Base-by-base conservation (phyloP, 2,329 filamentous ascomycete genomes). In the Exophiala viscosa region DNA sequence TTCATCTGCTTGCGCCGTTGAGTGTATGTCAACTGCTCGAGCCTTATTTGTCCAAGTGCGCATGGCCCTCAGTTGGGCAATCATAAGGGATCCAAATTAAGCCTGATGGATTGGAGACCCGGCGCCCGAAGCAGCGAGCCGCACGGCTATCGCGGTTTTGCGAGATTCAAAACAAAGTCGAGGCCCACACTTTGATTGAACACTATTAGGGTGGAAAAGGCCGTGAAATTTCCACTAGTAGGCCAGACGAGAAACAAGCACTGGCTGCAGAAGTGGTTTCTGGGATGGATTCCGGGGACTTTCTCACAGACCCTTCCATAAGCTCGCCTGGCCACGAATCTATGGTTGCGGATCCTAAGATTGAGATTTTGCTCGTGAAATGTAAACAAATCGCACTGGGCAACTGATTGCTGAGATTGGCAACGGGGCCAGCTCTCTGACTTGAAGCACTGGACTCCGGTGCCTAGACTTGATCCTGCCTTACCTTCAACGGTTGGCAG, bases 141-240 rank as follows among this genome's bases (percentile, higher is more conserved):
- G 46, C 35, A 28, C 14, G 32, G 35, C 44, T 42, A 32, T 50
- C 38, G 40, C 36, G 23, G 23, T 36, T 52, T 50, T 54, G 52
- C 41, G 49, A 59, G 50, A 59, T 59, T 59, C 56, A 59, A 56
- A 56, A 51, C 56, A 55, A 54, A 52, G 38, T 40, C 35, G 11
- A 43, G 52, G 45, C 40, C 56, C 56, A 59, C 56, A 51, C 34
- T 56, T 59, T 56, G 52, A 56, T 59, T 58, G 31, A 56, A 52
- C 55, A 53, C 55, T 52, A 55, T 5, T 7, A 28, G n/a, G n/a
- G n/a, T 28, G 8, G 23, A 7, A 28, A 52, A 53, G 41, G 42
- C 36, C 20, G 44, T 14, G 40, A 50, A 61, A 57, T 60, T 55
- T 60, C 57, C 58, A 58, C 59, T 58, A 57, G 52, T 52, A 41